Conservation (phyloP, 2,329 filamentous ascomycete genomes). For the Aspergillus awamori region DNA sequence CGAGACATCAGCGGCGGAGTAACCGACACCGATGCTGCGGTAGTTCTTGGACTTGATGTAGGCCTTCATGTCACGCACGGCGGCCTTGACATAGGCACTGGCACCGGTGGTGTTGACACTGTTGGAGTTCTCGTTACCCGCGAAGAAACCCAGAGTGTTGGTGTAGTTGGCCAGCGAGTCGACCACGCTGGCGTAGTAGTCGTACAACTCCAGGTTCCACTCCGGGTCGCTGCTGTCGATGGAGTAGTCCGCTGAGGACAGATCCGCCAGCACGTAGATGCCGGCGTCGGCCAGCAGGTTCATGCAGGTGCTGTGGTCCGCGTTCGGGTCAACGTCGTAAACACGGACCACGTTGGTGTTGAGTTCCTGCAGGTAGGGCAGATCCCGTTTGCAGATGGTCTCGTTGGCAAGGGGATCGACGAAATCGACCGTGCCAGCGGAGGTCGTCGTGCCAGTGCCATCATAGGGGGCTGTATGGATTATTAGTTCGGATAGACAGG, state of each 20-base stretch:
- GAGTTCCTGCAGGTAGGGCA: slow-evolving; percentile 75
- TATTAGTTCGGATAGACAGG: not conserved
- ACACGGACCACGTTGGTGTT: slow-evolving; percentile 89
- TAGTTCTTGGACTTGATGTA: slow-evolving; percentile 81
- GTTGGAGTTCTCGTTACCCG: slow-evolving; percentile 95
- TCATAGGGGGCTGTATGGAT: slow-evolving; percentile 60
- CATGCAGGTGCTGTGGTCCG: slow-evolving; percentile 83
- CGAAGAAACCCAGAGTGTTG: slow-evolving; percentile 95
- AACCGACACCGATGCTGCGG: slow-evolving; percentile 82
- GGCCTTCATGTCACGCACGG: slow-evolving; percentile 88
- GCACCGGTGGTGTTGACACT: slow-evolving; percentile 81
- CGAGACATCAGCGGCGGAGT: slow-evolving; percentile 89
- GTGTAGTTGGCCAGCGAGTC: slow-evolving; percentile 77
- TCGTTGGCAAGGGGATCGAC: slow-evolving; percentile 78
- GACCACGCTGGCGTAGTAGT: slow-evolving; percentile 78
- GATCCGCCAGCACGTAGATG: slow-evolving; percentile 92
- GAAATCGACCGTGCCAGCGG: slow-evolving; percentile 60
- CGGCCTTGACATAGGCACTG: slow-evolving; percentile 93
- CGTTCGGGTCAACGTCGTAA: slow-evolving; percentile 81
- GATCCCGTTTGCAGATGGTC: slow-evolving; percentile 74
- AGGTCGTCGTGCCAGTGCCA: slow-evolving; percentile 53
- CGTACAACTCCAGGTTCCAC: slow-evolving; percentile 77
- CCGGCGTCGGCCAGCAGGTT: slow-evolving; percentile 73
- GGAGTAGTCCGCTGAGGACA: slow-evolving; percentile 76
- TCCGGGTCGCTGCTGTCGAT: slow-evolving; percentile 78